Evolutionary conservation across 495 filamentous ascomycete species (phyloP), one percentile per base, ranked within the genome.

Genomic region (Penicillium cinerascens): DNA sequence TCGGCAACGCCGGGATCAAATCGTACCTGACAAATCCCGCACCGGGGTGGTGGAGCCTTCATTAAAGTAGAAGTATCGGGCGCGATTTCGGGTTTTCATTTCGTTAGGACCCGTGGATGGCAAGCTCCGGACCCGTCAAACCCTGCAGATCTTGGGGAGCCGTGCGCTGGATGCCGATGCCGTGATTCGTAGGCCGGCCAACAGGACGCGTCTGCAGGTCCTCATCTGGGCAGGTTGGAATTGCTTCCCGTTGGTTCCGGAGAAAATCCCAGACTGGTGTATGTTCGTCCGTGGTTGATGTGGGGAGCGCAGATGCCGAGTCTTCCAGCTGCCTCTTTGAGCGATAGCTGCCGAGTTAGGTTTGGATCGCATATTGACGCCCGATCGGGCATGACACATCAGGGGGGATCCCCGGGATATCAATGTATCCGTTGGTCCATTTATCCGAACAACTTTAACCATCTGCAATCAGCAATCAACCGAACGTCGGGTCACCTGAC

Each of bases 71-170:
- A 45, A 44, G 53, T 43, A 49, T 44, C 15, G 51, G 46, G 54
- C 44, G 52, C 45, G 52, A 52, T 55, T 49, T 54, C 26, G 53
- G 60, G 47, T 22, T 51, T 52, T 57, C 51, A 37, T 23, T 20
- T 23, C 22, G 5, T 23, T 40, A n/a, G 47, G 49, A 48, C 35
- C 61, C 49, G 27, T 60, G 59, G 62, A 55, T 55, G 47, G 56
- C 41, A 44, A 47, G 27, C 48, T 57, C 49, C 41, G 53, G 60
- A 57, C 52, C 60, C 60, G 55, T 63, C 57, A 37, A 62, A 64
- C 63, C 60, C 60, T 66, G 63, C 61, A 54, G 63, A 66, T 66
- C 63, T 29, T 49, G 39, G 40, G 37, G 47, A 22, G 27, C 29
- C 26, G 16, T 22, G 38, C 23, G n/a, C 13, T 27, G 21, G 42